A percentile compares a stretch with the other conserved stretches of the same genome.
Conservation (phyloP, 257 asterid genomes). For the Lycium barbarum region DNA sequence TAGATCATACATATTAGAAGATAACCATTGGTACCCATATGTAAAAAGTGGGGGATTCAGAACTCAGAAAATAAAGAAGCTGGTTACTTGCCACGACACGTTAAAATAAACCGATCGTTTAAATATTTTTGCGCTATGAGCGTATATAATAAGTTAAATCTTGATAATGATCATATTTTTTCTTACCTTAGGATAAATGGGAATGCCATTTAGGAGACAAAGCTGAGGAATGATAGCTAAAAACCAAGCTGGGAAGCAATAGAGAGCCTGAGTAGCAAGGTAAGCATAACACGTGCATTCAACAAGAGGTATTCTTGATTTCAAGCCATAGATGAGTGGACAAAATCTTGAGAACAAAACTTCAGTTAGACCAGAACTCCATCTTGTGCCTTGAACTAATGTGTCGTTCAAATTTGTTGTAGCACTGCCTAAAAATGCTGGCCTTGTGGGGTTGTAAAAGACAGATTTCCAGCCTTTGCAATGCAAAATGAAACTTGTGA, state of each 20-base stretch:
- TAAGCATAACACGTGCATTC: conserved; percentile 35
- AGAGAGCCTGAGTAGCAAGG: conserved; percentile 36
- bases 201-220: conserved; percentile 36
- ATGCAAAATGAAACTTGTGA: conserved; percentile 53
- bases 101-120: background rate
- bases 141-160: background rate
- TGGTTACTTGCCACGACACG: background rate
- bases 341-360: conserved; percentile 39
- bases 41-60: background rate
- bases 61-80: background rate
- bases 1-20: background rate
- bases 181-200: conserved; percentile 40
- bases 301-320: conserved; percentile 44
- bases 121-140: background rate
- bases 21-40: background rate
- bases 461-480: conserved; percentile 67
- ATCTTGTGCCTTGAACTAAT: conserved; percentile 58
- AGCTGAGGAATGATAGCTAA: conserved; percentile 46
- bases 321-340: conserved; percentile 53
- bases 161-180: too few species aligned
- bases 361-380: conserved; percentile 55
- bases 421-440: conserved; percentile 57
- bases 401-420: conserved; percentile 55
- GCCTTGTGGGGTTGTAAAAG: conserved; percentile 43
- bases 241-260: conserved; percentile 43